Evolutionary conservation across 768 basidiomycete genomes (phyloP).

Genomic region (Lactarius deliciosus): DNA sequence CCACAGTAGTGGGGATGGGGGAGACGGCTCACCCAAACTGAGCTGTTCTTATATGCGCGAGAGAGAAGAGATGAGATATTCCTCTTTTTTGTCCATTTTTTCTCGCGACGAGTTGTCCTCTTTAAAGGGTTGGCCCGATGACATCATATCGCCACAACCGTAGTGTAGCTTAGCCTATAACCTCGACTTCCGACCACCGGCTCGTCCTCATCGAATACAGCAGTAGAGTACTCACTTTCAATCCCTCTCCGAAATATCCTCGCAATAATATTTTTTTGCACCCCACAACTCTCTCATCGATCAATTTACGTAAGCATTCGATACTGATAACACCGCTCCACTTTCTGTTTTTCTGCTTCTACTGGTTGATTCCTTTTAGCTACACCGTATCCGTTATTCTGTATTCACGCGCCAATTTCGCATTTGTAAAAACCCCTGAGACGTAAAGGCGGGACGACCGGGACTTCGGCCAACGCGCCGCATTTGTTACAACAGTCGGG

Average conservation of each 20-base stretch:
- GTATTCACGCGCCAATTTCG: slow-evolving; percentile 3
- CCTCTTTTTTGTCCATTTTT: slow-evolving; percentile 6
- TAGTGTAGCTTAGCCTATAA: background rate
- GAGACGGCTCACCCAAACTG: slow-evolving; percentile 6
- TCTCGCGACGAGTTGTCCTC: slow-evolving; percentile 5
- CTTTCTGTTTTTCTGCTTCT: slow-evolving; percentile 10
- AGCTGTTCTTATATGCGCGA: slow-evolving; percentile 12
- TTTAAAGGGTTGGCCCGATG: slow-evolving; percentile 21
- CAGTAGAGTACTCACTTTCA: background rate
- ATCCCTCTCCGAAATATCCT: background rate
- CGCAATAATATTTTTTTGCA: slow-evolving; percentile 1
- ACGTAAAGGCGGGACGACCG: background rate
- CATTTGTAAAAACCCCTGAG: slow-evolving; percentile 10
- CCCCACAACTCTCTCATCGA: slow-evolving; percentile 18
- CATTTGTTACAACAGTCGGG: background rate
- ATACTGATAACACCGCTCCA: slow-evolving; percentile 12
- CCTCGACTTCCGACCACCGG: slow-evolving; percentile 4
- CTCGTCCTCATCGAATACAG: slow-evolving; percentile 10
- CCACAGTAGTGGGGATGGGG: slow-evolving; percentile 5
- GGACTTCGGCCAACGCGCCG: slow-evolving; percentile 16
- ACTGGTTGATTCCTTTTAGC: slow-evolving; percentile 6
- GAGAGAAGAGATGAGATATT: background rate
- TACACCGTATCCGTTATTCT: slow-evolving; percentile 12
- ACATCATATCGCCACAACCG: slow-evolving; percentile 15
- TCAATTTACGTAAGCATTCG: slow-evolving; percentile 23